Percentiles rank a stretch among this genome's conserved stretches.
phyloP scores from a whole-genome alignment of 371 early-diverging fungal genomes.

The Mucor racemosus region DNA sequence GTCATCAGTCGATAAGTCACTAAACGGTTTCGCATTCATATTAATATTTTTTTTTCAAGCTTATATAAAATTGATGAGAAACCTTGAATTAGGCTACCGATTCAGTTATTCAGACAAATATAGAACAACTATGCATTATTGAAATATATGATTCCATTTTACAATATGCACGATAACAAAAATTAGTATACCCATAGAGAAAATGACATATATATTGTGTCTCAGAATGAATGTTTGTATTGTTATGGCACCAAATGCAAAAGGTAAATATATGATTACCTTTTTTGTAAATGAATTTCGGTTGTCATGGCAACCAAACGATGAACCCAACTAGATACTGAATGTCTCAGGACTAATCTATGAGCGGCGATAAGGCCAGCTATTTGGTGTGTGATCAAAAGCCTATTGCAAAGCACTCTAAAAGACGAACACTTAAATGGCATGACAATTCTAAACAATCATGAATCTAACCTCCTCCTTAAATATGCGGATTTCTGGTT shows the following conservation, averaged over 20 bases:
- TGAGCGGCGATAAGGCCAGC: background rate
- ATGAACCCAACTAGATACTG: background rate
- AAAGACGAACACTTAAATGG: background rate
- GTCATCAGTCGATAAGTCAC: no score
- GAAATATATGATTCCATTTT: no score
- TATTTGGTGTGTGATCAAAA: background rate
- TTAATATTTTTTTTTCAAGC: no score
- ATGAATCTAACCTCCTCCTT: background rate
- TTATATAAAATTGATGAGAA: background rate
- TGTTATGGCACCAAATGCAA: no score
- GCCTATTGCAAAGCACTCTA: background rate
- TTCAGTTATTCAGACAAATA: background rate
- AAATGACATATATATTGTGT: no score
- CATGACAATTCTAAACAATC: background rate
- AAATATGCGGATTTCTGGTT: conserved; percentile 2
- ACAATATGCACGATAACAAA: no score
- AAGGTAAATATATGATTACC: background rate
- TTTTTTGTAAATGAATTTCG: background rate
- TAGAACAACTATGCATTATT: background rate
- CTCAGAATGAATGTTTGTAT: background rate
- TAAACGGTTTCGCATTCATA: no score
- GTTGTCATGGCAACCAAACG: conserved; percentile 4
- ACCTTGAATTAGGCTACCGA: conserved; percentile 3
- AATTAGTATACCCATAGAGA: no score
- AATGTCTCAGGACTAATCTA: background rate